Percentiles rank a stretch among this genome's conserved stretches.
phyloP scores from a whole-genome alignment of 2,329 filamentous ascomycete species.

The Clarireedia monteithiana region DNA sequence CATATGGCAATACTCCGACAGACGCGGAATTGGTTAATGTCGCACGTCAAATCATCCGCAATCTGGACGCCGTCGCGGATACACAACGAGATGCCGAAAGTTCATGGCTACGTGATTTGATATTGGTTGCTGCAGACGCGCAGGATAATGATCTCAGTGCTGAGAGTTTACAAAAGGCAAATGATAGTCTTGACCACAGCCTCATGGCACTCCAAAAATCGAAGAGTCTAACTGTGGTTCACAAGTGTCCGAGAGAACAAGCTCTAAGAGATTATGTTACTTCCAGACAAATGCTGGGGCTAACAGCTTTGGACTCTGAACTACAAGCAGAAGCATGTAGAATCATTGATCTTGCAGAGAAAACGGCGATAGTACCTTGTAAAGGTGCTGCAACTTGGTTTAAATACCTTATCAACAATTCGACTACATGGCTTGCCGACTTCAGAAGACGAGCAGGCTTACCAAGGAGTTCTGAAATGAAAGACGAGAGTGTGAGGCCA shows the following conservation, averaged over 20 bases:
- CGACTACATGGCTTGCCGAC: conserved; percentile 45
- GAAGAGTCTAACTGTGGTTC: neutral
- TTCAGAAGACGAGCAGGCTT: conserved; percentile 51
- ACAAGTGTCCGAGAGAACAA: conserved; percentile 19
- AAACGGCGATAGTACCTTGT: conserved; percentile 25
- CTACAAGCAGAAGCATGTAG: conserved; percentile 52
- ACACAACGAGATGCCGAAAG: conserved; percentile 27
- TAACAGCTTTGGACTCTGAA: conserved; percentile 52
- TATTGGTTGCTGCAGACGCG: conserved; percentile 36
- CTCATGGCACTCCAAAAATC: neutral
- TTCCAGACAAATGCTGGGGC: conserved; percentile 35
- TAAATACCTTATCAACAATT: conserved; percentile 42
- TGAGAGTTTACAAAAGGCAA: neutral
- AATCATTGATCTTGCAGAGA: conserved; percentile 50
- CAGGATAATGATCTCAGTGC: neutral
- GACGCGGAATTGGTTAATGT: conserved; percentile 50
- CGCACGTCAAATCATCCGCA: conserved; percentile 51
- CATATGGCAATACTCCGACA: conserved; percentile 34
- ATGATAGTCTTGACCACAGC: neutral
- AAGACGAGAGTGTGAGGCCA: conserved; percentile 40
- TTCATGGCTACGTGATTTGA: conserved; percentile 52
- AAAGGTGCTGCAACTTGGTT: conserved; percentile 43
- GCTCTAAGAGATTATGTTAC: conserved; percentile 21
- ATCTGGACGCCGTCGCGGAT: conserved; percentile 41
- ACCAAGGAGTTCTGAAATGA: conserved; percentile 48